Percentiles rank a stretch among this genome's conserved stretches.
Evolutionary conservation across 495 filamentous ascomycete genomes (phyloP).

Genomic region (Lepidopterella palustris): DNA sequence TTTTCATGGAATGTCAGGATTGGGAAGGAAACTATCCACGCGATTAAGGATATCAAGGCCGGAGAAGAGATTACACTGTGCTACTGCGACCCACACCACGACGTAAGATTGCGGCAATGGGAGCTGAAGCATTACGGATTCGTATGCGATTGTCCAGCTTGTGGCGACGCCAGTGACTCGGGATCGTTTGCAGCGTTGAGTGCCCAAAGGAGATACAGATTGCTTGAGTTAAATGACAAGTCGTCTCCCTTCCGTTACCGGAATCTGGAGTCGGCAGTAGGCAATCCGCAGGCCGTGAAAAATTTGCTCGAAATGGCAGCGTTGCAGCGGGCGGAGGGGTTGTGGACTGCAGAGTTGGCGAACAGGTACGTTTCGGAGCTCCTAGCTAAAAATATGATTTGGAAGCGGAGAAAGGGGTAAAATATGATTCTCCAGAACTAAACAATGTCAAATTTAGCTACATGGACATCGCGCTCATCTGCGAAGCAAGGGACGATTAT

Average conservation of each 20-base stretch:
- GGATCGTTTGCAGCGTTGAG: constrained; percentile 13
- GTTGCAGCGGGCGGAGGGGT: constrained; percentile 16
- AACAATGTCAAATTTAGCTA: too few relatives aligned
- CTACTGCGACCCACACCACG: constrained; percentile 25
- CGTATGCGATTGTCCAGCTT: constrained; percentile 28
- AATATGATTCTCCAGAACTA: too few relatives aligned
- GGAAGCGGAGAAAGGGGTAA: too few relatives aligned
- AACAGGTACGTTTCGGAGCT: constrained; percentile 15
- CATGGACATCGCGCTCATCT: constrained; percentile 19
- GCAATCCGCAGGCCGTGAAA: not conserved
- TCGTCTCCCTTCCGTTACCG: not conserved
- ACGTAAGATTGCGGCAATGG: constrained; percentile 10
- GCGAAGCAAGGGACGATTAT: constrained; percentile 9
- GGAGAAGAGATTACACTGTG: constrained; percentile 31
- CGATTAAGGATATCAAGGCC: constrained; percentile 24
- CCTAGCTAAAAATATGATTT: too few relatives aligned
- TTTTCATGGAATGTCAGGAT: constrained; percentile 29
- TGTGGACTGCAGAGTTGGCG: constrained; percentile 8
- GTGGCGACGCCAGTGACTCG: constrained; percentile 14
- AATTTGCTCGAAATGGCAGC: constrained; percentile 10
- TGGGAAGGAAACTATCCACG: constrained; percentile 25
- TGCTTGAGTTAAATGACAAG: constrained; percentile 14
- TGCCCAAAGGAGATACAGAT: constrained; percentile 9
- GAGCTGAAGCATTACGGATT: constrained; percentile 29
- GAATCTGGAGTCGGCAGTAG: not conserved